Percentiles rank a stretch among this genome's conserved stretches.
Conservation (phyloP, 441 rosid genomes). For the Arabidopsis hybrid region DNA sequence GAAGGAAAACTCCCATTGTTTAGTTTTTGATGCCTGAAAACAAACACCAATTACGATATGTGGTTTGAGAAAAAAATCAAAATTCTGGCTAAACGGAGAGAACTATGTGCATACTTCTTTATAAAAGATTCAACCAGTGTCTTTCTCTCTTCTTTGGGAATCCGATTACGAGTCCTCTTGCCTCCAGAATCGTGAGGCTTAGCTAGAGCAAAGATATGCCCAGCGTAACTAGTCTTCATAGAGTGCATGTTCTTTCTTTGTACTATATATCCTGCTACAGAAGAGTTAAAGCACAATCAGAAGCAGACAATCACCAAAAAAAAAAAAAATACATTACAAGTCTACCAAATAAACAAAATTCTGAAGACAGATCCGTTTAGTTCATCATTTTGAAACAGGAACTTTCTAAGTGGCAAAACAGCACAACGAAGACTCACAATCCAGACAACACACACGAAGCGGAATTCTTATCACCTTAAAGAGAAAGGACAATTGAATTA, state of each 20-base stretch:
- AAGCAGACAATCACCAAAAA: slow-evolving; percentile 31
- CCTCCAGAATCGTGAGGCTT: slow-evolving; percentile 75
- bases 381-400: not conserved
- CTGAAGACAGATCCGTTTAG: slow-evolving; percentile 8
- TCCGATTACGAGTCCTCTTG: slow-evolving; percentile 80
- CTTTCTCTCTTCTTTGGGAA: slow-evolving; percentile 93
- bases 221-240: slow-evolving; percentile 70
- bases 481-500: slow-evolving; percentile 7
- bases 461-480: not conserved
- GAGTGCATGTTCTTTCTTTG: slow-evolving; percentile 65
- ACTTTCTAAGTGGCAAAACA: not conserved
- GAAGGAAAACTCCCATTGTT: slow-evolving; percentile 91
- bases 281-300: not conserved
- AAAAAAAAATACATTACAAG: slow-evolving; percentile 15
- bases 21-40: slow-evolving; percentile 72
- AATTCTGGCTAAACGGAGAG: slow-evolving; percentile 22
- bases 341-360: slow-evolving; percentile 10
- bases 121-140: slow-evolving; percentile 78
- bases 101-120: slow-evolving; percentile 61
- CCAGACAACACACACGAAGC: slow-evolving; percentile 13
- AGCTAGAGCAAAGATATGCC: slow-evolving; percentile 79
- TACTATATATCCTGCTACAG: slow-evolving; percentile 29
- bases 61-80: not conserved
- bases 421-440: not conserved
- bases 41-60: slow-evolving; percentile 22